Evolutionary conservation across 352 stramenopile genomes (phyloP).

Genomic region (Globisporangium polare): DNA sequence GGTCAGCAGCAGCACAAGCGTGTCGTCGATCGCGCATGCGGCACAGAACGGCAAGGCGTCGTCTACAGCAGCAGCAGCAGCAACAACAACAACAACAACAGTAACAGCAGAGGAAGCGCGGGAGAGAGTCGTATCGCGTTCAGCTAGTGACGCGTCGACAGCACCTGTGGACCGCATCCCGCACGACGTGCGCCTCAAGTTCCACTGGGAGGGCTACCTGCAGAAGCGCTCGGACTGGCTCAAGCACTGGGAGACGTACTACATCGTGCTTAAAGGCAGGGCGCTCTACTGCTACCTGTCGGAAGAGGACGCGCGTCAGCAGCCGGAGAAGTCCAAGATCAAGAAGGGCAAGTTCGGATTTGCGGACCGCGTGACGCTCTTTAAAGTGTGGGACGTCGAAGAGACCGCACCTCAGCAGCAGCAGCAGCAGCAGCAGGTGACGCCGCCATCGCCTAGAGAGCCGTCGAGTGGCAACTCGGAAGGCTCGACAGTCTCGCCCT

Average conservation of each 20-base stretch:
- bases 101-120: neutral
- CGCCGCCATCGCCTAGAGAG: conserved; percentile 4
- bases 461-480: neutral
- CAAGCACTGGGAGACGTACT: conserved; percentile 89
- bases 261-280: conserved; percentile 70
- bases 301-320: conserved; percentile 68
- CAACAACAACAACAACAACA: too few relatives aligned
- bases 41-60: neutral
- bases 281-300: conserved; percentile 82
- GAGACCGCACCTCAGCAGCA: conserved; percentile 22
- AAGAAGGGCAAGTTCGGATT: conserved; percentile 88
- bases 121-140: neutral
- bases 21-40: neutral
- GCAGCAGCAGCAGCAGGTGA: conserved; percentile 6
- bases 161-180: conserved; percentile 13
- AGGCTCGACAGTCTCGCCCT: conserved; percentile 29
- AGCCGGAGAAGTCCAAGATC: conserved; percentile 86
- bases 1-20: neutral
- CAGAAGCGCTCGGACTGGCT: conserved; percentile 89
- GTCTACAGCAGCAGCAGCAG: too few relatives aligned
- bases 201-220: conserved; percentile 84
- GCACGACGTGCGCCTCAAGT: conserved; percentile 41
- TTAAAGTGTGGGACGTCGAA: conserved; percentile 72
- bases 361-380: conserved; percentile 69
- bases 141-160: conserved; percentile 2